phyloP scores from a whole-genome alignment of 805 yeast genomes.

The Kodamaea fukazawae region DNA sequence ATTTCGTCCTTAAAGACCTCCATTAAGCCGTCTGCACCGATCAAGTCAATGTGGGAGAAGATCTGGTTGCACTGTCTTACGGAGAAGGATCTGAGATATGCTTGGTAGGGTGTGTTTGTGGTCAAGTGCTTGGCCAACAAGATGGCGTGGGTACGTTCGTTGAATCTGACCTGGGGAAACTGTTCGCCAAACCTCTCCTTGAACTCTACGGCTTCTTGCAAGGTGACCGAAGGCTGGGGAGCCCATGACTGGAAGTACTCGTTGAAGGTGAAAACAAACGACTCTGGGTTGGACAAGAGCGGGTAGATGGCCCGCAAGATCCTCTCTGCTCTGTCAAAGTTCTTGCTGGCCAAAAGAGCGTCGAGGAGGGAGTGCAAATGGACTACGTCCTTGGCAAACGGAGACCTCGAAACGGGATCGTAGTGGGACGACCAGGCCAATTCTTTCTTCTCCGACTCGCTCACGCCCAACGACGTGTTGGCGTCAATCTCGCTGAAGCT shows the following conservation, averaged over 20 bases:
- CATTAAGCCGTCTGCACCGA: conserved; percentile 48
- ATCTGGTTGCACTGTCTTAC: conserved; percentile 25
- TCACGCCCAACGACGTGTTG: conserved; percentile 8
- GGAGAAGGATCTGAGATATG: conserved; percentile 8
- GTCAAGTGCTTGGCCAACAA: conserved; percentile 43
- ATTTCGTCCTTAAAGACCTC: conserved; percentile 25
- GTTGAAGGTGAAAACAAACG: conserved; percentile 66
- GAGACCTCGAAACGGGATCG: conserved; percentile 41
- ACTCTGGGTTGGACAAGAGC: conserved; percentile 36
- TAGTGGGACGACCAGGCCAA: conserved; percentile 41
- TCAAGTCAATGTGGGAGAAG: conserved; percentile 49
- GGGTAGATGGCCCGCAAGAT: conserved; percentile 62
- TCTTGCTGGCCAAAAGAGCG: conserved; percentile 66
- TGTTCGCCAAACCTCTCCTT: conserved; percentile 28
- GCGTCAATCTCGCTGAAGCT: conserved; percentile 14
- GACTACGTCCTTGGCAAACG: conserved; percentile 53
- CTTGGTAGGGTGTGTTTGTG: conserved; percentile 10
- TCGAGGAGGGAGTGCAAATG: conserved; percentile 77
- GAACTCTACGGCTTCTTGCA: conserved; percentile 45
- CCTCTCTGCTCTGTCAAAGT: conserved; percentile 66
- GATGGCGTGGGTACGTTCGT: conserved; percentile 61
- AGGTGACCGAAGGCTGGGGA: conserved; percentile 35
- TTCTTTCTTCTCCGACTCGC: conserved; percentile 15
- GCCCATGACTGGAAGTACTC: conserved; percentile 51
- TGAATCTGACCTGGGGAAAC: conserved; percentile 27